Percentiles rank a stretch among this genome's conserved stretches.
These are phyloP conservation scores for Fraxinus platypoda DNA, from an alignment of 305 asterid species.

Conservation along the genomic window DNA sequence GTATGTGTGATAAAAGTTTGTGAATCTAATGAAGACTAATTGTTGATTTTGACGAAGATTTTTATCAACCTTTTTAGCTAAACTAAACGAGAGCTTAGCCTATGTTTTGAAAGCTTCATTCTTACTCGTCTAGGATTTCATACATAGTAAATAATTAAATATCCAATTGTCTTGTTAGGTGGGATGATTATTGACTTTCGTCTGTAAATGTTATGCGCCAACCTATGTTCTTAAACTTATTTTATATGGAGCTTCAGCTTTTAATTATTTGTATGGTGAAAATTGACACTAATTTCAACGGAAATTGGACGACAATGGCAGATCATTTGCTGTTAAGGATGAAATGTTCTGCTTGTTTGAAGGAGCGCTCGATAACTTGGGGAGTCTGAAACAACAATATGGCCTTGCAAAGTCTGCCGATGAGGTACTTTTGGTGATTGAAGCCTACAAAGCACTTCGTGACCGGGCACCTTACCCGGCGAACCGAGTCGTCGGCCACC, in stretches of 20 bases:
- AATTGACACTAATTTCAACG: neutral
- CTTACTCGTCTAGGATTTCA: neutral
- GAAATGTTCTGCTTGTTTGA: slow-evolving; percentile 94
- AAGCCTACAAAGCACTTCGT: slow-evolving; percentile 92
- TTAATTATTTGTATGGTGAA: neutral
- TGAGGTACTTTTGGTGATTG: slow-evolving; percentile 89
- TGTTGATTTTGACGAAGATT: too few relatives aligned
- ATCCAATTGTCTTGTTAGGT: slow-evolving; percentile 20
- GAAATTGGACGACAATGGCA: slow-evolving; percentile 33
- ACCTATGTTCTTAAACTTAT: neutral
- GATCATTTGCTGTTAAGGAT: slow-evolving; percentile 92
- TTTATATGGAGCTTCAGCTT: neutral
- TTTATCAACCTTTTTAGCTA: neutral
- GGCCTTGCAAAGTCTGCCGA: slow-evolving; percentile 89
- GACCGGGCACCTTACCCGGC: slow-evolving; percentile 99
- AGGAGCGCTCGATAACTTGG: slow-evolving; percentile 88
- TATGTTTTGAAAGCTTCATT: neutral
- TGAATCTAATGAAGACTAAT: neutral
- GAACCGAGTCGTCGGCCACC: slow-evolving; percentile 91
- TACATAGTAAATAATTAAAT: neutral
- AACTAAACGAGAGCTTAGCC: neutral
- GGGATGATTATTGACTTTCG: slow-evolving; percentile 19
- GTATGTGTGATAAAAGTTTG: neutral
- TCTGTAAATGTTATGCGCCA: slow-evolving; percentile 2
- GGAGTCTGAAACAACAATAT: slow-evolving; percentile 87